Evolutionary conservation across 2,329 filamentous ascomycete species (phyloP).

Genomic region (Cladobotryum mycophilum): DNA sequence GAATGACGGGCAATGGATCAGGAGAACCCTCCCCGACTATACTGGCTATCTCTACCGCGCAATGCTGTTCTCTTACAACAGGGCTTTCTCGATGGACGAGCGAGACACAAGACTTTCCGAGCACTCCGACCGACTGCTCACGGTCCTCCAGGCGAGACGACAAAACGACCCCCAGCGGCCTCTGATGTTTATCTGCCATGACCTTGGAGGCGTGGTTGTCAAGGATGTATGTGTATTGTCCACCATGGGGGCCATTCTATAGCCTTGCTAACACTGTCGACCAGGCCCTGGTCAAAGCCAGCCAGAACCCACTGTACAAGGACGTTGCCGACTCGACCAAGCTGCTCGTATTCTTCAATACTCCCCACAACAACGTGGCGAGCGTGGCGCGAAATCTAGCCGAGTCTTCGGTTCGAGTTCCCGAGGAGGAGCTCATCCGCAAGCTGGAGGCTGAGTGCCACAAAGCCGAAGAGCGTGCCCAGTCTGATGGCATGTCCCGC

Average conservation of each 20-base stretch:
- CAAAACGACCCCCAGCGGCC: not conserved
- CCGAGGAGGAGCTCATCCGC: not conserved
- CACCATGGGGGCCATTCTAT: not conserved
- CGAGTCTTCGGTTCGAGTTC: not conserved
- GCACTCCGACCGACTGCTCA: slow-evolving; percentile 5
- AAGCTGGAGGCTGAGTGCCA: slow-evolving; percentile 7
- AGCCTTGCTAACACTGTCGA: not conserved
- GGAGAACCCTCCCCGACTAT: slow-evolving; percentile 6
- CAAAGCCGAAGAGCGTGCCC: not conserved
- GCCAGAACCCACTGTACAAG: not conserved
- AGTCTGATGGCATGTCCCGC: not conserved
- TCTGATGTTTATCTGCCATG: slow-evolving; percentile 9
- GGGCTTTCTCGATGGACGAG: not conserved
- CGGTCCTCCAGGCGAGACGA: slow-evolving; percentile 3
- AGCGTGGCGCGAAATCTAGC: slow-evolving; percentile 6
- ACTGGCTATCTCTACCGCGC: slow-evolving; percentile 1
- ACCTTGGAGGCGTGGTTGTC: slow-evolving; percentile 9
- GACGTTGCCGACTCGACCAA: not conserved
- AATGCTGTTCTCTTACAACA: slow-evolving; percentile 11
- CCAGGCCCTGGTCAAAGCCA: slow-evolving; percentile 6
- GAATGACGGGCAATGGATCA: slow-evolving; percentile 2
- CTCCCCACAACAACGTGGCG: slow-evolving; percentile 7
- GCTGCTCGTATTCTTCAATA: slow-evolving; percentile 9
- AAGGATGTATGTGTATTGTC: slow-evolving; percentile 4
- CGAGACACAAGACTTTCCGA: slow-evolving; percentile 1